Percentiles rank a stretch among this genome's conserved stretches.
Conservation (phyloP, 257 asterid species). For the Prunella vulgaris region DNA sequence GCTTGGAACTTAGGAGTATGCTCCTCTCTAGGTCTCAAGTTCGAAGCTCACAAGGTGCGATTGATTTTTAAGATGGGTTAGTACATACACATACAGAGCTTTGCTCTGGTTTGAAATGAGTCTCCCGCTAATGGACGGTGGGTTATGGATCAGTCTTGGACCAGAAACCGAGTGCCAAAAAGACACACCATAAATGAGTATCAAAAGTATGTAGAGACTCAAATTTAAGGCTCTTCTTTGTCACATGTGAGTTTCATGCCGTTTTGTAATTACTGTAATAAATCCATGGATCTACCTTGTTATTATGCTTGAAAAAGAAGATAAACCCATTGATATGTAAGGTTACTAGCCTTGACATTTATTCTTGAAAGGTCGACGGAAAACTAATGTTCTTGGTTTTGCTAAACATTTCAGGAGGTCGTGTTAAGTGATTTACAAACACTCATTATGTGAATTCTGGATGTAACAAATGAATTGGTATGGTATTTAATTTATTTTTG, state of each 20-base stretch:
- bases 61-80: no score
- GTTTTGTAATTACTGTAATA: background rate
- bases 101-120: no score
- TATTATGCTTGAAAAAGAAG: background rate
- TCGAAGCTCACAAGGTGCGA: no score
- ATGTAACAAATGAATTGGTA: conserved; percentile 16
- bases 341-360: background rate
- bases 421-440: background rate
- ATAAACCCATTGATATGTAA: background rate
- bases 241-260: conserved; percentile 9
- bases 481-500: conserved; percentile 17
- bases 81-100: no score
- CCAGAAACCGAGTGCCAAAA: no score
- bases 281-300: background rate
- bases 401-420: background rate
- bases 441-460: background rate
- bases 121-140: no score
- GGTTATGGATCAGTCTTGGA: no score
- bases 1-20: no score
- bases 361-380: background rate
- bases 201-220: background rate
- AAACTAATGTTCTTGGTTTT: background rate
- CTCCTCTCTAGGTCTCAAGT: no score
- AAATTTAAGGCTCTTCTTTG: background rate
- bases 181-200: background rate